Percentiles rank a stretch among this genome's conserved stretches.
phyloP scores from a whole-genome alignment of 306 rosid species.

The Astragalus glycyphyllos region DNA sequence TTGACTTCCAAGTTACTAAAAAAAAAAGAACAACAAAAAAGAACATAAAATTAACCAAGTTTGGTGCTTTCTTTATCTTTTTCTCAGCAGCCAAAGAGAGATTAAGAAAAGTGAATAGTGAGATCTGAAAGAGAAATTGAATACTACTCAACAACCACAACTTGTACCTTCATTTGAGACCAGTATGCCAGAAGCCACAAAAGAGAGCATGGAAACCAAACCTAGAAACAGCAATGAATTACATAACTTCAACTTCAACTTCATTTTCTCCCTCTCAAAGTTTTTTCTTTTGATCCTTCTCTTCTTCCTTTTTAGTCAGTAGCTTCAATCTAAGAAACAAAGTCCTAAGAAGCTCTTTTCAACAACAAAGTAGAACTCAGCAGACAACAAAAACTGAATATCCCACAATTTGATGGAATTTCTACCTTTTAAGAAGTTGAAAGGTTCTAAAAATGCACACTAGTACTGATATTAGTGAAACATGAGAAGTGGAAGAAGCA shows the following conservation, averaged over 20 bases:
- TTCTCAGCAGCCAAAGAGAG: slow-evolving; percentile 37
- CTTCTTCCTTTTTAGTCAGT: slow-evolving; percentile 36
- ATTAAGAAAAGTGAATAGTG: slow-evolving; percentile 39
- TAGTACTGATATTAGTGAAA: slow-evolving; percentile 31
- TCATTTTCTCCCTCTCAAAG: slow-evolving; percentile 63
- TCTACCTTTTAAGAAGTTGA: slow-evolving; percentile 39
- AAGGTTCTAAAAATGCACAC: slow-evolving; percentile 49
- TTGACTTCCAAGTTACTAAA: background rate
- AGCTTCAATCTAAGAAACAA: slow-evolving; percentile 26
- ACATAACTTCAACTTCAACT: slow-evolving; percentile 62
- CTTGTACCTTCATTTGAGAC: slow-evolving; percentile 73
- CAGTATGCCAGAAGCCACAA: slow-evolving; percentile 54
- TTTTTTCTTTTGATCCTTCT: slow-evolving; percentile 21
- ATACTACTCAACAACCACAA: background rate
- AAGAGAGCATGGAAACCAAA: slow-evolving; percentile 57
- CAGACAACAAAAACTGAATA: slow-evolving; percentile 35
- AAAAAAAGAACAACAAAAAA: background rate
- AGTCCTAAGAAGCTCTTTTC: slow-evolving; percentile 45
- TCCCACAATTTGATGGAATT: slow-evolving; percentile 28
- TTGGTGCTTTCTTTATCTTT: slow-evolving; percentile 27
- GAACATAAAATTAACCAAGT: slow-evolving; percentile 36
- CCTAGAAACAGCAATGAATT: slow-evolving; percentile 61
- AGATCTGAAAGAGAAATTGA: slow-evolving; percentile 67
- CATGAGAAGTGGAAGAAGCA: background rate
- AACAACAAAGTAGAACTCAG: slow-evolving; percentile 34